phyloP scores from a whole-genome alignment of 2,329 filamentous ascomycete species.

The Zymoseptoria passerinii region DNA sequence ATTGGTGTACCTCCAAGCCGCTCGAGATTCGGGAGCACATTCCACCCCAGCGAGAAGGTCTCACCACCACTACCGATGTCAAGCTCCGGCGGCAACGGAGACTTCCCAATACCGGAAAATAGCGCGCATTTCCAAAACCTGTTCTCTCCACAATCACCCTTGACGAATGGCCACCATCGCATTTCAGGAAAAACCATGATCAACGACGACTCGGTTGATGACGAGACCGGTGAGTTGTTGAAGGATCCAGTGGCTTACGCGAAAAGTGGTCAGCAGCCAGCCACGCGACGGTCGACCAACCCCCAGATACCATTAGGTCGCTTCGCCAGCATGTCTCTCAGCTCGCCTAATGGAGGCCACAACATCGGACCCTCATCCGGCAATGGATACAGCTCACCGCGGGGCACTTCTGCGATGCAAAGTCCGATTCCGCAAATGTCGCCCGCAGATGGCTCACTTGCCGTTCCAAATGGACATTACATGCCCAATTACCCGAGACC shows the following conservation, averaged over 20 bases:
- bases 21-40: slow-evolving; percentile 54
- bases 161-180: slow-evolving; percentile 55
- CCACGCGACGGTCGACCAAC: slow-evolving; percentile 58
- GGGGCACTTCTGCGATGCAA: slow-evolving; percentile 40
- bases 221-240: slow-evolving; percentile 64
- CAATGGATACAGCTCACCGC: slow-evolving; percentile 45
- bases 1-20: slow-evolving; percentile 24
- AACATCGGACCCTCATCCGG: slow-evolving; percentile 44
- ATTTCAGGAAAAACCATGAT: slow-evolving; percentile 64
- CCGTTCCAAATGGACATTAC: slow-evolving; percentile 46
- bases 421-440: slow-evolving; percentile 37
- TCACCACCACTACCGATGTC: slow-evolving; percentile 46
- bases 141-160: slow-evolving; percentile 66
- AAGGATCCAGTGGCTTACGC: slow-evolving; percentile 66
- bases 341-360: slow-evolving; percentile 46
- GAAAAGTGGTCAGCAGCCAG: slow-evolving; percentile 51
- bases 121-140: slow-evolving; percentile 51
- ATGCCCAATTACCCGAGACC: slow-evolving; percentile 53
- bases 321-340: slow-evolving; percentile 63
- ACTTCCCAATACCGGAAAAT: slow-evolving; percentile 52
- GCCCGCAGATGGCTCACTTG: slow-evolving; percentile 29
- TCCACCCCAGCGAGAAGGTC: slow-evolving; percentile 54
- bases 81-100: slow-evolving; percentile 45
- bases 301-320: slow-evolving; percentile 62
- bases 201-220: slow-evolving; percentile 59